phyloP scores from a whole-genome alignment of 1,284 basidiomycete species.

The Trichosporon sp. region DNA sequence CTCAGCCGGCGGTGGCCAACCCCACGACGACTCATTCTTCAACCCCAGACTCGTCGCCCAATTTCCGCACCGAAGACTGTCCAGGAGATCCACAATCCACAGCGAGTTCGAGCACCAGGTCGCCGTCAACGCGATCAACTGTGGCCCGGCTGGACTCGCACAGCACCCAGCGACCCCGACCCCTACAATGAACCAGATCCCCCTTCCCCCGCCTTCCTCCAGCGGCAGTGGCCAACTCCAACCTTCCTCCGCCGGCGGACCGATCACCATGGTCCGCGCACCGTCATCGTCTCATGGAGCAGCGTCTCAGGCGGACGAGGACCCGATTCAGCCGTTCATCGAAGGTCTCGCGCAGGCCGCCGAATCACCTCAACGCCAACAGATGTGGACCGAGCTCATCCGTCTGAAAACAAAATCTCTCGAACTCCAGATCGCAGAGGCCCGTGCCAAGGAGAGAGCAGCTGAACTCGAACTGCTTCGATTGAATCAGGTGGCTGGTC shows the following conservation, averaged over 20 bases:
- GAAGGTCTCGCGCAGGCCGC: conserved; percentile 30
- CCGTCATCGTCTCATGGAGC: conserved; percentile 5
- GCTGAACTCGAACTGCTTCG: conserved; percentile 49
- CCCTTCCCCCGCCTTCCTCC: not conserved
- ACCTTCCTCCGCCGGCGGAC: not conserved
- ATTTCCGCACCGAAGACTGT: conserved; percentile 25
- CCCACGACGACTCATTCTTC: conserved; percentile 29
- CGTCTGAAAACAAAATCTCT: conserved; percentile 46
- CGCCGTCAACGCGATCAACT: conserved; percentile 13
- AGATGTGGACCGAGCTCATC: conserved; percentile 51
- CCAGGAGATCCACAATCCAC: not conserved
- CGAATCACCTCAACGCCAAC: conserved; percentile 39
- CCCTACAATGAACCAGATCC: conserved; percentile 8
- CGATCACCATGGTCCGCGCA: conserved; percentile 22
- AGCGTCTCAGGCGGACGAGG: conserved; percentile 23
- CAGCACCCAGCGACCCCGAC: not conserved
- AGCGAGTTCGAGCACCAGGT: conserved; percentile 18
- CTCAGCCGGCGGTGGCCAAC: conserved; percentile 32
- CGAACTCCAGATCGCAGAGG: conserved; percentile 54
- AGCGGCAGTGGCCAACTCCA: conserved; percentile 15
- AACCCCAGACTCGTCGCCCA: conserved; percentile 22
- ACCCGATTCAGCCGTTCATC: conserved; percentile 32
- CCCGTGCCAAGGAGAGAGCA: conserved; percentile 47
- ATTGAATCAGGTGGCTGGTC: conserved; percentile 32
- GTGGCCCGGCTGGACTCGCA: not conserved